phyloP scores from a whole-genome alignment of 495 filamentous ascomycete species.

The Penicillium angulare region DNA sequence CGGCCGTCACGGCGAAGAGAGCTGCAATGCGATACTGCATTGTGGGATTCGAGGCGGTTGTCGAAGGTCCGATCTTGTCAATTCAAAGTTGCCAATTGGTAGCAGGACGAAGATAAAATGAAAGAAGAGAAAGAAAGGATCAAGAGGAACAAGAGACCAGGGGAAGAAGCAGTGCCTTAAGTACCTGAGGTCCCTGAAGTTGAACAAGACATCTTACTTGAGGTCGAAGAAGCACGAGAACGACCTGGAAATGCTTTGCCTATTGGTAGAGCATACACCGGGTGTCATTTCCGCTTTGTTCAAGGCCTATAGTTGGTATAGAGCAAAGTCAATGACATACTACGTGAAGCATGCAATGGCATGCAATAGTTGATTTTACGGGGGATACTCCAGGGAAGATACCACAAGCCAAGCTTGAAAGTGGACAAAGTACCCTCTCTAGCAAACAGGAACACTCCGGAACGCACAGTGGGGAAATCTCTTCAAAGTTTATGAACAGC shows the following conservation, averaged over 20 bases:
- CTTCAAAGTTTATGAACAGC: neutral
- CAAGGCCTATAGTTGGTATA: neutral
- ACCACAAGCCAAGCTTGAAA: too few relatives aligned
- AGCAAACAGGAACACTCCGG: too few relatives aligned
- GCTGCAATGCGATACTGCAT: slow-evolving; percentile 3
- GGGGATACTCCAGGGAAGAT: too few relatives aligned
- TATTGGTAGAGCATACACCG: neutral
- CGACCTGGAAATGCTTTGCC: neutral
- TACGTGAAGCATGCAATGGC: neutral
- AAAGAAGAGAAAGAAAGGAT: slow-evolving; percentile 1
- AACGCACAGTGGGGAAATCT: too few relatives aligned
- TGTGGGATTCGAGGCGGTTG: neutral
- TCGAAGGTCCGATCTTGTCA: too few relatives aligned
- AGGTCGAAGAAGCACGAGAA: too few relatives aligned
- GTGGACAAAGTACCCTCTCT: too few relatives aligned
- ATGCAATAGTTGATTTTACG: too few relatives aligned
- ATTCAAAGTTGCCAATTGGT: too few relatives aligned
- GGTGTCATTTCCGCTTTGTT: neutral
- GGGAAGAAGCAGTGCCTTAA: neutral
- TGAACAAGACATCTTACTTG: too few relatives aligned
- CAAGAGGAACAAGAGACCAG: neutral
- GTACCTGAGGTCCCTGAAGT: neutral
- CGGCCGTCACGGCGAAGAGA: slow-evolving; percentile 5
- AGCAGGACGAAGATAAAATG: neutral
- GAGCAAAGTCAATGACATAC: neutral